Evolutionary conservation across 495 filamentous ascomycete species (phyloP).

Genomic region (Aspergillus haitiensis): DNA sequence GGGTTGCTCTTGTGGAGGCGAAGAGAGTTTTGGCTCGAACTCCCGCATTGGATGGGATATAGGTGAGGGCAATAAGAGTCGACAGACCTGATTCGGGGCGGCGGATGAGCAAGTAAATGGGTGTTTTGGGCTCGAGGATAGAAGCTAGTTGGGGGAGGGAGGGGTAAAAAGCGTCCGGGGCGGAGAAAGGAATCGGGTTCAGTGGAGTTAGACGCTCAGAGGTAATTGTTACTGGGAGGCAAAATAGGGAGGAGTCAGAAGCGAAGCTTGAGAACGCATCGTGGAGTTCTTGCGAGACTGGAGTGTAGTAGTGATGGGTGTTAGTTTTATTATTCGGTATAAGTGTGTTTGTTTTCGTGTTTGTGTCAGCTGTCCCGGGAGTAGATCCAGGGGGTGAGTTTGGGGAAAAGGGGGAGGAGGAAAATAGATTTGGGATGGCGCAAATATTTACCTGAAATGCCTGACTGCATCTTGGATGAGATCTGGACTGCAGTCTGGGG

Average conservation of each 20-base stretch:
- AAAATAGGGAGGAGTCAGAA: conserved; percentile 63
- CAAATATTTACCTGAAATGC: conserved; percentile 67
- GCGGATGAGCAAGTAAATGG: conserved; percentile 84
- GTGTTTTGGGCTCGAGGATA: conserved; percentile 68
- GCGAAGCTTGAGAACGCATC: conserved; percentile 76
- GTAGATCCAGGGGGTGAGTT: neutral
- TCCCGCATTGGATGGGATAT: conserved; percentile 84
- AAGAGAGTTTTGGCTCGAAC: conserved; percentile 97
- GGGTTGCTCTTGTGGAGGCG: conserved; percentile 79
- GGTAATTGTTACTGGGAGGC: conserved; percentile 76
- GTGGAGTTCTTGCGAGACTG: conserved; percentile 85
- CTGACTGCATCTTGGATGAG: conserved; percentile 72
- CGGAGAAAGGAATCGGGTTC: conserved; percentile 55
- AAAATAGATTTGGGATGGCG: neutral
- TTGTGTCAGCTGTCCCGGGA: neutral
- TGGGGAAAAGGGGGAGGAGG: neutral
- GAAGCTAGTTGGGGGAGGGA: conserved; percentile 63
- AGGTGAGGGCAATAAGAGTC: conserved; percentile 74
- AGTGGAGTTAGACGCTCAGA: conserved; percentile 71
- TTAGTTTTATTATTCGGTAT: neutral
- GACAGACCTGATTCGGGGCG: conserved; percentile 52
- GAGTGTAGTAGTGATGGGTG: conserved; percentile 14
- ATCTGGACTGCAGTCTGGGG: conserved; percentile 7
- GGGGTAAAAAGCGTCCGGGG: conserved; percentile 57
- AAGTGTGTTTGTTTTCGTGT: neutral